Conservation (phyloP, 202 grass and related monocot species). For the Panicum virgatum region DNA sequence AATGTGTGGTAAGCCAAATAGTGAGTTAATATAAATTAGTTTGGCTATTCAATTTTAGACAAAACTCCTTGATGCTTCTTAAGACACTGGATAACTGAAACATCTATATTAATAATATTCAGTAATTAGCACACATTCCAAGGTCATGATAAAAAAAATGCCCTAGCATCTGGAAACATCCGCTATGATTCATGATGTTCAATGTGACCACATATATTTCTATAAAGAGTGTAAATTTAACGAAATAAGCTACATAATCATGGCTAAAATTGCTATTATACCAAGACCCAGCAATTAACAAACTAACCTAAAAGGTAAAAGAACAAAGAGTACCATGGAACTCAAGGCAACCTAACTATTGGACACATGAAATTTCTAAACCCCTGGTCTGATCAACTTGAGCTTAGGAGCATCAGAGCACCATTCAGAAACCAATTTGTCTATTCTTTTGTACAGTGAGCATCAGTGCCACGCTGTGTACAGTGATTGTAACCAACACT, state of each 20-base stretch:
- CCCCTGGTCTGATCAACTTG: neutral
- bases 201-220: neutral
- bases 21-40: neutral
- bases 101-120: neutral
- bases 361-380: neutral
- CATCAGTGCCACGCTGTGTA: constrained; percentile 62
- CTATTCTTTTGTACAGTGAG: constrained; percentile 83
- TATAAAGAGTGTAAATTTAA: neutral
- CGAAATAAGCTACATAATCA: neutral
- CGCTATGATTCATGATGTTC: constrained; percentile 4
- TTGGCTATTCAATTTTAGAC: neutral
- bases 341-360: neutral
- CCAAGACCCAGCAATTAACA: constrained; percentile 1
- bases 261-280: neutral
- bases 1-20: neutral
- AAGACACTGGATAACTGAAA: constrained; percentile 1
- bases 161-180: neutral
- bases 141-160: constrained; percentile 1
- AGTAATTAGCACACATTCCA: constrained; percentile 12
- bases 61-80: constrained; percentile 7
- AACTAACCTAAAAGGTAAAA: neutral
- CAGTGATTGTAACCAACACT: constrained; percentile 80
- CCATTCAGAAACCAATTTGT: neutral
- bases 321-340: neutral
- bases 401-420: constrained; percentile 11